Conservation (phyloP, 495 filamentous ascomycete genomes). For the Filosporella fistucella region DNA sequence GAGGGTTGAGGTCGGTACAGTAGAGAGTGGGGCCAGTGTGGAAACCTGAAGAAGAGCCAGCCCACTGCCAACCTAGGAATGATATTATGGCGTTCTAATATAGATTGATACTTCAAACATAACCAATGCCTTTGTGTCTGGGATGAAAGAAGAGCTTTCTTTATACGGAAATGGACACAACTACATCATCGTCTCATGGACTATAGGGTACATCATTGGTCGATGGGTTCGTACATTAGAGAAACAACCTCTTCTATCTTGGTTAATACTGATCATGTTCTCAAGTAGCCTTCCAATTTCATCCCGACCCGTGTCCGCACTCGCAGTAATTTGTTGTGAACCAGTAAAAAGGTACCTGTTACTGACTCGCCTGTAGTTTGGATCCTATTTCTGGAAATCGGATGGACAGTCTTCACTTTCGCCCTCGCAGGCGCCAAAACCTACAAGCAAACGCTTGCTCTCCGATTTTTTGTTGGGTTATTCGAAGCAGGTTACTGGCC, state of each 20-base stretch:
- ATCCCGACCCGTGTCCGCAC: slow-evolving; percentile 10
- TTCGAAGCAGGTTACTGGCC: slow-evolving; percentile 43
- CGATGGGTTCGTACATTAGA: slow-evolving; percentile 46
- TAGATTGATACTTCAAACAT: slow-evolving; percentile 16
- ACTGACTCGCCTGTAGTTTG: slow-evolving; percentile 50
- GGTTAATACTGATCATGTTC: slow-evolving; percentile 21
- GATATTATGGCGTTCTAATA: no score
- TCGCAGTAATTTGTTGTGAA: slow-evolving; percentile 6
- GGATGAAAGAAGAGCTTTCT: slow-evolving; percentile 55
- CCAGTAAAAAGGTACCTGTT: slow-evolving; percentile 19
- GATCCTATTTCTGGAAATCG: slow-evolving; percentile 54
- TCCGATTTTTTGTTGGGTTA: slow-evolving; percentile 55
- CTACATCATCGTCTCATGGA: slow-evolving; percentile 53
- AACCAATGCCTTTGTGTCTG: slow-evolving; percentile 44
- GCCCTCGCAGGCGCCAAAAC: slow-evolving; percentile 41
- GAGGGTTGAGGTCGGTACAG: no score
- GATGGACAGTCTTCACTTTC: slow-evolving; percentile 53
- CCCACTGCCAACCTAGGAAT: no score
- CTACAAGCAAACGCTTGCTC: slow-evolving; percentile 45
- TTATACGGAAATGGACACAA: slow-evolving; percentile 50
- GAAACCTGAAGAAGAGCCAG: no score
- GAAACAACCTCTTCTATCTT: no score
- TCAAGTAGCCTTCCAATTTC: slow-evolving; percentile 30
- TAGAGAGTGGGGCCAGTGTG: no score
- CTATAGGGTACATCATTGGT: slow-evolving; percentile 63